Base-by-base conservation (phyloP, 2,329 filamentous ascomycete genomes). In the Mariannaea sp. region DNA sequence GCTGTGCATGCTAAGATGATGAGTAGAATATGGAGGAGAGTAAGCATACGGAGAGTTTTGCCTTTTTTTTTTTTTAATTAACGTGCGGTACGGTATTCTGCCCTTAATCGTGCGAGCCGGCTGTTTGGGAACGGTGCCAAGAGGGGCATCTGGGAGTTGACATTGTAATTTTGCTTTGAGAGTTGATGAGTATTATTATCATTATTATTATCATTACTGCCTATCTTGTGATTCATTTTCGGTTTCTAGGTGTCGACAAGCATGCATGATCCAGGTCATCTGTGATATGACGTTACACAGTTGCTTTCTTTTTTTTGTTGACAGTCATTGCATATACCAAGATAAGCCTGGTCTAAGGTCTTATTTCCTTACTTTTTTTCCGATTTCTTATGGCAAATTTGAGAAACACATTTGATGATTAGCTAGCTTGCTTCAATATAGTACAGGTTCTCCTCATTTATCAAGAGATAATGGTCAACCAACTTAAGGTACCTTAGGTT, bases 1-100 rank as follows among this genome's bases (percentile, higher is more conserved):
- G 89, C 38, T 97, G 93, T 73, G 92, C 92, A 68, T 97, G 93
- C 76, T 97, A 70, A 59, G 53, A 39, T 27, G 43, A 56, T 26
- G 33, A 26, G 42, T 36, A 32, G 52, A 56, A 32, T 33, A 36
- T n/a, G 17, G 42, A 39, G 44, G 47, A 49, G 42, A 43, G 44
- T 39, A 43, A 47, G 36, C 44, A 38, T 48, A 39, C 35, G 22
- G 45, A 51, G 48, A 56, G 52, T 56, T 44, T 47, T 66, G n/a
- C n/a, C n/a, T n/a, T n/a, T n/a, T n/a, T n/a, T n/a, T n/a, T n/a
- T n/a, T n/a, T n/a, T n/a, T n/a, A n/a, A n/a, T n/a, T n/a, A n/a
- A 59, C 48, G 57, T 61, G 47, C 56, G 62, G 64, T 62, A 58
- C 53, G 60, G 63, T 60, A 59, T 58, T 53, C 58, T 64, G 42